phyloP scores from a whole-genome alignment of 75 land plant genomes.

The Selaginella tamariscina region DNA sequence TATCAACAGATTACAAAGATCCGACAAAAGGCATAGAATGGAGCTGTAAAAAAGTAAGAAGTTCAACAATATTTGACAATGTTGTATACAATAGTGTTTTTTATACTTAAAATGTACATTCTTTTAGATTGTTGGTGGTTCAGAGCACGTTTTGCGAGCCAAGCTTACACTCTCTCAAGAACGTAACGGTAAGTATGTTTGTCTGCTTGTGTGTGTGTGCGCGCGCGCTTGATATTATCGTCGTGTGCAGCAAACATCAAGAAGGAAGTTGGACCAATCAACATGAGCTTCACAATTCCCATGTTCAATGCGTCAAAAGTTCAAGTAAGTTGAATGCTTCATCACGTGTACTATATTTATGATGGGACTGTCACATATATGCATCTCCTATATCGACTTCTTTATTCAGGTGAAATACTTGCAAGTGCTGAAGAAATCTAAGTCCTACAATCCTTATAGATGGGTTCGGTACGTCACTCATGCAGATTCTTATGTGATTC shows the following conservation, averaged over 20 bases:
- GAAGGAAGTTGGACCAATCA: slow-evolving; percentile 85
- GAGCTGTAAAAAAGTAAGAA: slow-evolving; percentile 64
- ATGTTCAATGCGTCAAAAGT: slow-evolving; percentile 85
- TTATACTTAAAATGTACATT: too few species aligned
- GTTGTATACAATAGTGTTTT: too few species aligned
- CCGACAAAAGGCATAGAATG: slow-evolving; percentile 67
- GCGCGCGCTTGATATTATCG: too few species aligned
- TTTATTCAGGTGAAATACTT: slow-evolving; percentile 63
- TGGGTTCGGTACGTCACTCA: slow-evolving; percentile 97
- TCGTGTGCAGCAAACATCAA: slow-evolving; percentile 74
- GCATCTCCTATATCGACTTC: neutral
- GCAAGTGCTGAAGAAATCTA: slow-evolving; percentile 86
- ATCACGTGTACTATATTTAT: neutral
- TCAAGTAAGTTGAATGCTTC: slow-evolving; percentile 40
- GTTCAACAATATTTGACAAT: neutral
- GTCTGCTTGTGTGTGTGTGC: too few species aligned
- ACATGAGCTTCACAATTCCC: slow-evolving; percentile 90
- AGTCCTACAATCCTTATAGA: slow-evolving; percentile 75
- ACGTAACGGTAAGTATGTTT: slow-evolving; percentile 62
- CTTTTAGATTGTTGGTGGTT: slow-evolving; percentile 82
- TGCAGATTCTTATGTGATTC: slow-evolving; percentile 82
- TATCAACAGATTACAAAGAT: slow-evolving; percentile 89
- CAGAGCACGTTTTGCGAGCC: slow-evolving; percentile 82
- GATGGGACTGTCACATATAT: neutral
- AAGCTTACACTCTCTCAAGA: slow-evolving; percentile 89